phyloP scores from a whole-genome alignment of 805 yeast species.

The Kurtzmaniella cleridarum region DNA sequence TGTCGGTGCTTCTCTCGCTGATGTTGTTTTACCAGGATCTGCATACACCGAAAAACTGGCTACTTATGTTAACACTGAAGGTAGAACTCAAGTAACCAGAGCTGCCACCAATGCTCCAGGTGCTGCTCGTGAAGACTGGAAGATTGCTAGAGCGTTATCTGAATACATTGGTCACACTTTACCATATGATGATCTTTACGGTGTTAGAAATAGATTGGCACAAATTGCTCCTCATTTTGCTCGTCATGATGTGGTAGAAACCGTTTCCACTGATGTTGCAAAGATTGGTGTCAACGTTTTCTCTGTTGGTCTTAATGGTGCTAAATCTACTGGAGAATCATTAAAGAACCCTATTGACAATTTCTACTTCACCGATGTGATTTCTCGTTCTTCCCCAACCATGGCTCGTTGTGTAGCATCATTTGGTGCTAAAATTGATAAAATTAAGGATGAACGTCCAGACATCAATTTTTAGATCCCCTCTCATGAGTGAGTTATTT shows the following conservation, averaged over 20 bases:
- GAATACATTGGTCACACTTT: slow-evolving; percentile 68
- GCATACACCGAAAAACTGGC: slow-evolving; percentile 86
- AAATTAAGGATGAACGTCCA: slow-evolving; percentile 45
- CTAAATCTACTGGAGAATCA: slow-evolving; percentile 36
- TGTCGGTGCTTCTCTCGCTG: slow-evolving; percentile 81
- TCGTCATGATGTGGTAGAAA: slow-evolving; percentile 70
- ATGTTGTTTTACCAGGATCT: slow-evolving; percentile 79
- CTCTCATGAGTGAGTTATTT: too few species aligned
- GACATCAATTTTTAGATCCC: slow-evolving; percentile 27
- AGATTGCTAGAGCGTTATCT: slow-evolving; percentile 73
- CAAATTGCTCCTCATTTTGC: slow-evolving; percentile 79
- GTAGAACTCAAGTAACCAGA: slow-evolving; percentile 77
- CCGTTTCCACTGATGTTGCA: slow-evolving; percentile 53
- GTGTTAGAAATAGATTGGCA: slow-evolving; percentile 62
- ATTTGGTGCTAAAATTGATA: slow-evolving; percentile 63
- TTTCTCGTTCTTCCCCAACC: slow-evolving; percentile 81
- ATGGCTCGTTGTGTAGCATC: slow-evolving; percentile 83
- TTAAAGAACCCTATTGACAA: slow-evolving; percentile 71
- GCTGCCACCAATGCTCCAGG: slow-evolving; percentile 89
- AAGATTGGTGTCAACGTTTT: slow-evolving; percentile 47
- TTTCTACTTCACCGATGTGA: slow-evolving; percentile 85
- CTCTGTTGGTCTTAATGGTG: slow-evolving; percentile 31
- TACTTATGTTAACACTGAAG: slow-evolving; percentile 85
- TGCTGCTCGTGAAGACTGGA: slow-evolving; percentile 89
- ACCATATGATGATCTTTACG: slow-evolving; percentile 70